These are phyloP conservation scores for Axilococcus clingmanii DNA, from an alignment of 139 green algal species.

Conservation along the genomic window DNA sequence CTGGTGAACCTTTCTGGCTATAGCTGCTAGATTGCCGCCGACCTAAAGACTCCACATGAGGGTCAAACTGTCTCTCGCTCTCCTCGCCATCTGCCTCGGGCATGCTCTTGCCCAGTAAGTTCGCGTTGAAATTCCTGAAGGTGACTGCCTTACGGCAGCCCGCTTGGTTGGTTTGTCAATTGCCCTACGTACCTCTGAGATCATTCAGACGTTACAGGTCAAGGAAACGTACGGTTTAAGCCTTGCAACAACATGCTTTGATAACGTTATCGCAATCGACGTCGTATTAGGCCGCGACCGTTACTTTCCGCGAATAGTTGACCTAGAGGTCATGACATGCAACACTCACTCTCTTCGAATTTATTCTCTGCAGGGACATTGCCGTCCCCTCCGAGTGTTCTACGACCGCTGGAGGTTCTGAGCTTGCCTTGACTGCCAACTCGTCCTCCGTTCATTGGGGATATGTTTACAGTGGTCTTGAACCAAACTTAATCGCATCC, in stretches of 20 bases:
- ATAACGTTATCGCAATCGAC: neutral
- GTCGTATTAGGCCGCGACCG: neutral
- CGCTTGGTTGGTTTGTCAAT: neutral
- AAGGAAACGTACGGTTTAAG: conserved; percentile 1
- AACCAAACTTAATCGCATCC: conserved; percentile 21
- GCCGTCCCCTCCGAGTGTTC: neutral
- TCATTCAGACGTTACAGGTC: neutral
- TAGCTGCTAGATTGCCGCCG: neutral
- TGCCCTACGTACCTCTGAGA: neutral
- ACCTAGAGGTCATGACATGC: neutral
- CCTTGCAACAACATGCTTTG: neutral
- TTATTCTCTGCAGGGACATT: conserved; percentile 3
- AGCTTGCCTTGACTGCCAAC: conserved; percentile 19
- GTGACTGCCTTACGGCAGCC: neutral
- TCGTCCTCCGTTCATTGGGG: conserved; percentile 29
- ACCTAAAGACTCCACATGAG: neutral
- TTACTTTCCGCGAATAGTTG: neutral
- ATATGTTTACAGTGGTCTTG: conserved; percentile 21
- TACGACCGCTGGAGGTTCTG: neutral
- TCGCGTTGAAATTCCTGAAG: neutral
- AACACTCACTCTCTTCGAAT: neutral
- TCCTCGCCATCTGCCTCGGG: neutral
- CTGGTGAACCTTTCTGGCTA: neutral
- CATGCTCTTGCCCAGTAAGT: neutral
- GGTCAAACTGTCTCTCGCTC: neutral